Conservation (phyloP, 2,329 filamentous ascomycete species). For the Fusarium succisae region DNA sequence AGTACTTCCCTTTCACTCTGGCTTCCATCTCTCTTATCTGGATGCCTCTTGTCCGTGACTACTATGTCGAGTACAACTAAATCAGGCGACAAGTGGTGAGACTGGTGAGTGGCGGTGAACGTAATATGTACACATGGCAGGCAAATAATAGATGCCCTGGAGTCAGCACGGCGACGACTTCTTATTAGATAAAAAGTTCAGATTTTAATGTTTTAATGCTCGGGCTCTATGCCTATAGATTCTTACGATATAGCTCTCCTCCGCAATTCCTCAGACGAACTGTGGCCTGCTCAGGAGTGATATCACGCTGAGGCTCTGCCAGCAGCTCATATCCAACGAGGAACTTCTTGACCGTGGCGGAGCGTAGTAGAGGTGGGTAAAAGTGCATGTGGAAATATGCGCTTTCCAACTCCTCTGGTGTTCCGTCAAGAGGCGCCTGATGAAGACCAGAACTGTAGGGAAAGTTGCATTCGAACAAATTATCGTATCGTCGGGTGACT, state of each 20-base stretch:
- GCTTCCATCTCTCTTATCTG: conserved; percentile 63
- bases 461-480: conserved; percentile 95
- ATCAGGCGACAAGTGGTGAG: not conserved
- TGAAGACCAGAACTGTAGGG: conserved; percentile 98
- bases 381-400: conserved; percentile 98
- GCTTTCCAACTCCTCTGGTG: conserved; percentile 82
- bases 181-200: conserved; percentile 22
- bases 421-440: conserved; percentile 88
- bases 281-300: conserved; percentile 95
- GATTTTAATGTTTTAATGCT: not conserved
- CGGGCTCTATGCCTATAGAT: conserved; percentile 36
- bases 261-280: conserved; percentile 78
- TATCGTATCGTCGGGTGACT: conserved; percentile 91
- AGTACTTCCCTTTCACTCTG: conserved; percentile 65
- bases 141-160: not conserved
- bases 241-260: conserved; percentile 85
- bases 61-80: conserved; percentile 67
- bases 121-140: not conserved
- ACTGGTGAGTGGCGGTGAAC: not conserved
- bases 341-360: conserved; percentile 95
- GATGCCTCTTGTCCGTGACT: conserved; percentile 74
- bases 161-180: not conserved
- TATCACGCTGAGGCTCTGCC: conserved; percentile 97
- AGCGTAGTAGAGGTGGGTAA: conserved; percentile 91
- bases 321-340: conserved; percentile 96